phyloP scores from a whole-genome alignment of 768 basidiomycete genomes.

The Rhizopogon vulgaris region DNA sequence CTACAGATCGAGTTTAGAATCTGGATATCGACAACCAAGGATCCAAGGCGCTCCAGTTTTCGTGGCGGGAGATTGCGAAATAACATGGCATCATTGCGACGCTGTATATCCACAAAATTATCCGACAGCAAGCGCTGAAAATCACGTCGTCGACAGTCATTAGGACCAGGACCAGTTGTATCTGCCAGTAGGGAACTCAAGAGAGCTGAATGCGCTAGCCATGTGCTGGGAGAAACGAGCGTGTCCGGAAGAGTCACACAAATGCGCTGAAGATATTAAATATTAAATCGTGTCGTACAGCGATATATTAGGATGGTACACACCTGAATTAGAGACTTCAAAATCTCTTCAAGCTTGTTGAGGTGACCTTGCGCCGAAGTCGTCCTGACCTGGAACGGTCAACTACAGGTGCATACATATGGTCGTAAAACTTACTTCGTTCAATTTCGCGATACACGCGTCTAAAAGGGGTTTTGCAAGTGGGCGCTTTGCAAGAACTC shows the following conservation, averaged over 20 bases:
- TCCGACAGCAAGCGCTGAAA: constrained; percentile 46
- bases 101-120: constrained; percentile 62
- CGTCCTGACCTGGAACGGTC: constrained; percentile 40
- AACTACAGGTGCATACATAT: constrained; percentile 4
- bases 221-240: constrained; percentile 67
- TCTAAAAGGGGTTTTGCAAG: constrained; percentile 66
- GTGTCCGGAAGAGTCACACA: constrained; percentile 70
- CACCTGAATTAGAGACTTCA: constrained; percentile 62
- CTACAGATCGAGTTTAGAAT: constrained; percentile 72
- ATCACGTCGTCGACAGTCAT: constrained; percentile 31
- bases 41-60: constrained; percentile 51
- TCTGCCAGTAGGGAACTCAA: constrained; percentile 35
- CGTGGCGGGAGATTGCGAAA: constrained; percentile 63
- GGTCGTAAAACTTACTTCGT: constrained; percentile 42
- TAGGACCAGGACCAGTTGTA: constrained; percentile 24
- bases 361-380: constrained; percentile 53
- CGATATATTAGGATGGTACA: constrained; percentile 5
- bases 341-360: constrained; percentile 40
- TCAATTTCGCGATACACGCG: constrained; percentile 59
- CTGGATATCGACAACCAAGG: constrained; percentile 57
- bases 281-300: constrained; percentile 3
- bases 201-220: constrained; percentile 47
- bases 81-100: constrained; percentile 76
- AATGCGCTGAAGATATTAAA: constrained; percentile 40
- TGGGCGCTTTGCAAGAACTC: constrained; percentile 59